These are phyloP conservation scores for Pythium dissimile DNA, from an alignment of 352 stramenopile genomes.

Conservation along the genomic window DNA sequence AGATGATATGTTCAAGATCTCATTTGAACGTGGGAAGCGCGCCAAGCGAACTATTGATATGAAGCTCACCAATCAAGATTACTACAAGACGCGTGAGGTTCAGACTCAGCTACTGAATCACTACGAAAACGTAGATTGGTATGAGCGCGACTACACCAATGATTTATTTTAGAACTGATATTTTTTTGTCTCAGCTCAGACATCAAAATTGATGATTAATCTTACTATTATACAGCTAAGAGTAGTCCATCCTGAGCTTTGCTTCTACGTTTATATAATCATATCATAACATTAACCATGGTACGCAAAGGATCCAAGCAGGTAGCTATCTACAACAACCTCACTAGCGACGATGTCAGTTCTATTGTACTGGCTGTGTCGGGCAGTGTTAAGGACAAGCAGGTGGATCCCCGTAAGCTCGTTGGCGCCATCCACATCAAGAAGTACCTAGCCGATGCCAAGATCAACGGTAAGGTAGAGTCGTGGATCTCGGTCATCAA, in stretches of 20 bases:
- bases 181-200: background rate
- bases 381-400: background rate
- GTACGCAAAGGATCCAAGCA: background rate
- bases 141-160: too few species aligned
- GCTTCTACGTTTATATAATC: too few species aligned
- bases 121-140: slow-evolving; percentile 1
- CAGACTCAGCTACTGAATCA: background rate
- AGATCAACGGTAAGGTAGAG: slow-evolving; percentile 4
- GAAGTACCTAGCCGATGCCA: slow-evolving; percentile 1
- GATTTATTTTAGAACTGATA: too few species aligned
- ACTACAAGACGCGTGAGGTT: background rate
- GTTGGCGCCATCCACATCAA: slow-evolving; percentile 1
- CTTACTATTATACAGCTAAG: too few species aligned
- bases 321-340: background rate
- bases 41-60: background rate
- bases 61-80: background rate
- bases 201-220: too few species aligned
- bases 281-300: too few species aligned
- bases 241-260: too few species aligned
- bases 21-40: background rate
- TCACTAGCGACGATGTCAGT: background rate
- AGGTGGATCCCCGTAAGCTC: background rate
- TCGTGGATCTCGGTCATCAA: background rate
- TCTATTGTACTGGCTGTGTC: background rate
- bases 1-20: too few species aligned